Evolutionary conservation across 108 stramenopile species (phyloP).

Genomic region (Seminavis robusta): DNA sequence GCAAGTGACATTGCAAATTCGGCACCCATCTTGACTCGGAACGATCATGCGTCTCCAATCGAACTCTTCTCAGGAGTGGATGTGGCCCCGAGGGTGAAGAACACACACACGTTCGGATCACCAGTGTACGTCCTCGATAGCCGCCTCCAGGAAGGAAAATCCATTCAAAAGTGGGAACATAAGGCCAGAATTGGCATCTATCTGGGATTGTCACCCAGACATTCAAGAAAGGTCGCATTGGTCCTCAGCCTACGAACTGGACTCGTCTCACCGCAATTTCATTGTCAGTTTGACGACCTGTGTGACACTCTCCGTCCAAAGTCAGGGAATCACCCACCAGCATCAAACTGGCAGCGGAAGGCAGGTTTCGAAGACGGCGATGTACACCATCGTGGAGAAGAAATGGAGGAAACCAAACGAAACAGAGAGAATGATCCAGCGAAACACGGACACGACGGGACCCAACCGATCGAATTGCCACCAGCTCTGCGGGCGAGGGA

Average conservation of each 20-base stretch:
- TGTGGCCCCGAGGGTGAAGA: slow-evolving; percentile 1
- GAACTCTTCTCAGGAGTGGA: background rate
- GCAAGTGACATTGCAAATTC: slow-evolving; percentile 7
- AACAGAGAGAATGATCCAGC: no score
- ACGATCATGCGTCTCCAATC: slow-evolving; percentile 1
- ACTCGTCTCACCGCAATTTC: slow-evolving; percentile 27
- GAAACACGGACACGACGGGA: no score
- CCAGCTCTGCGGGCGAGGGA: no score
- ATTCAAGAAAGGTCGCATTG: slow-evolving; percentile 22
- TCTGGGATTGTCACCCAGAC: slow-evolving; percentile 23
- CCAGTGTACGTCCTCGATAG: slow-evolving; percentile 13
- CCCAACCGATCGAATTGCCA: no score
- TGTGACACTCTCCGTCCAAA: background rate
- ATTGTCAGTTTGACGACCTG: slow-evolving; percentile 19
- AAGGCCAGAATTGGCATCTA: slow-evolving; percentile 26
- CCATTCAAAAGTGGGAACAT: slow-evolving; percentile 31
- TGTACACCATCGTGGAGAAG: no score
- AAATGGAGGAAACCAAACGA: no score
- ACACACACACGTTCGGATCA: slow-evolving; percentile 16
- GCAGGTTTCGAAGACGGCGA: background rate
- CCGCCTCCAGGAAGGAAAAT: slow-evolving; percentile 9
- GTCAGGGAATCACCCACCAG: background rate
- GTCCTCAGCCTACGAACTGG: slow-evolving; percentile 28
- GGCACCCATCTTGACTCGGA: background rate
- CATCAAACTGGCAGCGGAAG: slow-evolving; percentile 4